A percentile compares a stretch with the other conserved stretches of the same genome.
Evolutionary conservation across 2,329 filamentous ascomycete genomes (phyloP).

Genomic region (Cladophialophora exuberans): DNA sequence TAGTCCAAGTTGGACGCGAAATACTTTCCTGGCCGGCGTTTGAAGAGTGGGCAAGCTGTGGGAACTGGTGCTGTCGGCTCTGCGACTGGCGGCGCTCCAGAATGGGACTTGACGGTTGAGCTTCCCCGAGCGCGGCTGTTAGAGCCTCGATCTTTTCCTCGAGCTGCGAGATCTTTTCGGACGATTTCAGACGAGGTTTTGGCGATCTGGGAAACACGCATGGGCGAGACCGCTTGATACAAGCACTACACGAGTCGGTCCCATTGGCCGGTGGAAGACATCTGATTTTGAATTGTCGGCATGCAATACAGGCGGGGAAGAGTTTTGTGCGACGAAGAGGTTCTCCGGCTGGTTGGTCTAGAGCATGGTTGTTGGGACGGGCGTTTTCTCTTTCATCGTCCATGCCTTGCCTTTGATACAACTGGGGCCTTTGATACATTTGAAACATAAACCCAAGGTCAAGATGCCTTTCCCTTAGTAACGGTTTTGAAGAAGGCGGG

Average conservation of each 20-base stretch:
- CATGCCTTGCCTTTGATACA: too few species aligned
- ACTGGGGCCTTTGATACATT: too few species aligned
- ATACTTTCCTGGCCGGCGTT: background rate
- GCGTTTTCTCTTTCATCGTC: too few species aligned
- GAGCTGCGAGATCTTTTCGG: slow-evolving; percentile 17
- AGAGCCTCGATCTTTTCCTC: slow-evolving; percentile 17
- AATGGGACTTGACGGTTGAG: too few species aligned
- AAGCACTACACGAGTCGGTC: slow-evolving; percentile 65
- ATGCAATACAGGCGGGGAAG: slow-evolving; percentile 25
- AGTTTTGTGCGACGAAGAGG: slow-evolving; percentile 14
- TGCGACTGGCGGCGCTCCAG: too few species aligned
- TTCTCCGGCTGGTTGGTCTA: too few species aligned
- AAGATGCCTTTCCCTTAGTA: too few species aligned
- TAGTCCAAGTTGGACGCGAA: background rate
- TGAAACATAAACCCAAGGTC: too few species aligned
- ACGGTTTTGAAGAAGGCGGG: too few species aligned
- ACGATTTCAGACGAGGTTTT: slow-evolving; percentile 13
- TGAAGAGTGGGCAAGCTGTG: slow-evolving; percentile 3
- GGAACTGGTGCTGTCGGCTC: slow-evolving; percentile 11
- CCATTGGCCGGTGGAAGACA: slow-evolving; percentile 20
- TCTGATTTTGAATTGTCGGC: slow-evolving; percentile 26
- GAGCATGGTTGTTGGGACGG: too few species aligned
- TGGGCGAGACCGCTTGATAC: slow-evolving; percentile 73
- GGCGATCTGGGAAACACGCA: slow-evolving; percentile 11
- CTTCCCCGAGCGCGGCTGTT: slow-evolving; percentile 7